Evolutionary conservation across 2,329 filamentous ascomycete genomes (phyloP), one percentile per base, ranked within the genome.

Genomic region (Nemania sp.): DNA sequence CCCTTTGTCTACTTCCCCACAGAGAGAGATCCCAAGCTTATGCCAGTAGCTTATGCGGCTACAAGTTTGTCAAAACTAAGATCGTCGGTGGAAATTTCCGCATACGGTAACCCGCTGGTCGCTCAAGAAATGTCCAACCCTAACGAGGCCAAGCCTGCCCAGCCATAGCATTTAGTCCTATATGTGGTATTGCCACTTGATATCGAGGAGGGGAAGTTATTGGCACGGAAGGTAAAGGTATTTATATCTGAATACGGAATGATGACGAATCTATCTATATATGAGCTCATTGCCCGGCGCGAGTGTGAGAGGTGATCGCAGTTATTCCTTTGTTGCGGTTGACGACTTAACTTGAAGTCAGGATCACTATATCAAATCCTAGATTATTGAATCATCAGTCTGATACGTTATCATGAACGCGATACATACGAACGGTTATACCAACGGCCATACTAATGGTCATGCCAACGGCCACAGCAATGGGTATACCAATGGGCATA

Each of bases 401-500:
- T 23, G 41, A 30, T 31, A 47, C 17, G 19, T 12, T 41, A 48
- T 43, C 33, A 58, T 58, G 56, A 49, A 47, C 34, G 52, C 43
- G 28, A 49, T 34, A 20, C 26, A 52, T 19, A 36, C 33, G 33
- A 36, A 61, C 15, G 56, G 53, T 7, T 11, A 47, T 19, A 28
- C 40, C 19, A 54, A 54, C 9, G 51, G 51, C 28, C 43, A 59
- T 17, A 28, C 41, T 9, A 61, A 57, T 9, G 28, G 28, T 9
- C 12, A 49, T 24, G 17, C 45, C 20, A 53, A 53, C 14, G 49
- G 49, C 22, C 39, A 59, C 15, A 34, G 34, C 6, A 62, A 59
- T 26, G 54, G 61, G 19, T 49, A 58, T 30, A 48, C 56, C 5
- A 62, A 65, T 33, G 62, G 63, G 9, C 42, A 62, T 20, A 42